These are phyloP conservation scores for Ophiostoma perfectum DNA, from an alignment of 2,329 filamentous ascomycete species.

Conservation along the genomic window DNA sequence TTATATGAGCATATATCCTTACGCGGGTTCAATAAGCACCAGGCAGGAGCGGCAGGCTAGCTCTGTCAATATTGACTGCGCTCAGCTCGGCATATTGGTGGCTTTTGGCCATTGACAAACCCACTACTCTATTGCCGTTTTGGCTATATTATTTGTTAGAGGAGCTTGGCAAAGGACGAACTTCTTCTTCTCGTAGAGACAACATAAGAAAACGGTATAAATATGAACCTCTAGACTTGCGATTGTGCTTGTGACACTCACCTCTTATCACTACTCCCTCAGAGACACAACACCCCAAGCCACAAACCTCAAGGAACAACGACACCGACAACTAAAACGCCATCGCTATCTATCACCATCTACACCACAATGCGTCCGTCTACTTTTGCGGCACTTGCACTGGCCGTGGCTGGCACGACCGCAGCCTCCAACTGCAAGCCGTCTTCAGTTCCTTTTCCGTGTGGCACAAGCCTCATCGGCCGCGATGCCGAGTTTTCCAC, in stretches of 20 bases:
- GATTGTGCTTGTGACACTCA: too few relatives aligned
- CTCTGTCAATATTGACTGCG: not conserved
- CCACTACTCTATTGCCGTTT: slow-evolving; percentile 1
- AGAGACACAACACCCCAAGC: not conserved
- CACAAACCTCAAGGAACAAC: too few relatives aligned
- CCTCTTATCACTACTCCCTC: too few relatives aligned
- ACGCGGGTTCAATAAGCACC: too few relatives aligned
- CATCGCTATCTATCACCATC: too few relatives aligned
- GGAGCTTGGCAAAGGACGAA: not conserved
- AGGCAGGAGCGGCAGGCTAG: too few relatives aligned
- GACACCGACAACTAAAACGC: too few relatives aligned
- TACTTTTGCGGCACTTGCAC: not conserved
- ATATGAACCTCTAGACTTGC: too few relatives aligned
- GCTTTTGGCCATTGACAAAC: not conserved
- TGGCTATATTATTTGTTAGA: not conserved
- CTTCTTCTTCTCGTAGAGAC: not conserved
- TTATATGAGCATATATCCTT: too few relatives aligned
- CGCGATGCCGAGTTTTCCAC: not conserved
- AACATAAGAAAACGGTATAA: not conserved
- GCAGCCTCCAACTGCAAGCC: not conserved
- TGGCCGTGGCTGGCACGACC: not conserved
- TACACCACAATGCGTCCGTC: not conserved
- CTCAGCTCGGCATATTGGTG: not conserved
- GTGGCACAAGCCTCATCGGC: not conserved
- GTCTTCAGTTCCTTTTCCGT: not conserved